A percentile compares a stretch with the other conserved stretches of the same genome.
phyloP scores from a whole-genome alignment of 148 eudicot genomes.

The Selenicereus undatus region DNA sequence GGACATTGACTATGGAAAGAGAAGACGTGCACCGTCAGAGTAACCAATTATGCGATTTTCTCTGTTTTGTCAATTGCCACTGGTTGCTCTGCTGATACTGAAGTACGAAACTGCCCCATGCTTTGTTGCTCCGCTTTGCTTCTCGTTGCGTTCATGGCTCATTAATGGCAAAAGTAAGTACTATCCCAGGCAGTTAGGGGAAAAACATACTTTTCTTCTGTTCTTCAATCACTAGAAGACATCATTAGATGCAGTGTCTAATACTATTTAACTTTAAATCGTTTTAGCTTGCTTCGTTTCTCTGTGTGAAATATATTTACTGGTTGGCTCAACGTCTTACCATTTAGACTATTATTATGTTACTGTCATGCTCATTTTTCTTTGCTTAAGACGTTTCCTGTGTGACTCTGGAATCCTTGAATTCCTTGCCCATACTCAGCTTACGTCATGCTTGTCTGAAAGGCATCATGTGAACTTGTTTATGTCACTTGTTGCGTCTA shows the following conservation, averaged over 20 bases:
- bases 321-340: constrained; percentile 19
- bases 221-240: constrained; percentile 28
- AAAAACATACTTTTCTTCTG: constrained; percentile 8
- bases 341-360: constrained; percentile 17
- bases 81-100: constrained; percentile 19
- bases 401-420: constrained; percentile 15
- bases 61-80: constrained; percentile 10
- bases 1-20: constrained; percentile 81
- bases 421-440: not conserved
- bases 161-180: constrained; percentile 32
- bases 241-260: constrained; percentile 26
- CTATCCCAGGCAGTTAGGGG: constrained; percentile 22
- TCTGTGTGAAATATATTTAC: constrained; percentile 31
- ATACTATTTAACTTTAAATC: constrained; percentile 25
- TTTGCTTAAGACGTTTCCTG: not conserved
- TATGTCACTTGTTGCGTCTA: not conserved
- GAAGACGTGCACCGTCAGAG: constrained; percentile 80
- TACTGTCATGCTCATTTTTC: not conserved
- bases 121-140: constrained; percentile 29
- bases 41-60: constrained; percentile 23
- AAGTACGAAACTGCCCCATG: constrained; percentile 19
- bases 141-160: constrained; percentile 30
- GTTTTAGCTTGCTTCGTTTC: constrained; percentile 31
- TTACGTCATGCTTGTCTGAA: not conserved
- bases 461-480: not conserved